Evolutionary conservation across 495 filamentous ascomycete genomes (phyloP).

Genomic region (Penicillium argentinense): DNA sequence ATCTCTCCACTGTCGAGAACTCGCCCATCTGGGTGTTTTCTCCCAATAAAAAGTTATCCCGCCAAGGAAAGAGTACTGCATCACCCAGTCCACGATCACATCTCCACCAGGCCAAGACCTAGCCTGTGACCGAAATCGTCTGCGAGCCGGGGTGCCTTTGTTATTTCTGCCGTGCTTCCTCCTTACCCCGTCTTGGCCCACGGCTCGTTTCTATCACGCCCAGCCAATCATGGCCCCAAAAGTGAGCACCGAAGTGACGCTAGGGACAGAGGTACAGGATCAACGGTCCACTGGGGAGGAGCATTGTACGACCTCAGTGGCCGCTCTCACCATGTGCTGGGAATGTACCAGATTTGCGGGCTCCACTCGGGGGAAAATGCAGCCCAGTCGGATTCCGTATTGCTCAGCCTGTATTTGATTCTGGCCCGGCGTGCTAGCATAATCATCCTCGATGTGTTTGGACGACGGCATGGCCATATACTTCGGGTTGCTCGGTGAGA

Average conservation of each 20-base stretch:
- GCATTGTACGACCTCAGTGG: slow-evolving; percentile 3
- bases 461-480: neutral
- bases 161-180: no score
- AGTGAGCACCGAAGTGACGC: neutral
- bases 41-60: neutral
- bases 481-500: neutral
- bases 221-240: neutral
- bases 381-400: neutral
- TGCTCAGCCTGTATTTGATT: neutral
- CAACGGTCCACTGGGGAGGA: slow-evolving; percentile 1
- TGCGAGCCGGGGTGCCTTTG: no score
- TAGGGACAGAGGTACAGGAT: neutral
- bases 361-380: neutral
- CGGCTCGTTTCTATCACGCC: no score
- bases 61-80: neutral
- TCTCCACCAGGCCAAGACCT: neutral
- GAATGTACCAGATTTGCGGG: no score
- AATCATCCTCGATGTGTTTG: slow-evolving; percentile 13
- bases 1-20: neutral
- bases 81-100: neutral
- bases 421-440: slow-evolving; percentile 14
- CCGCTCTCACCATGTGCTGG: no score
- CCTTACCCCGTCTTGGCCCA: no score
- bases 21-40: slow-evolving; percentile 1
- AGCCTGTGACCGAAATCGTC: neutral